phyloP scores from a whole-genome alignment of 2,329 filamentous ascomycete species.

The Arthrobotrys megalospora region DNA sequence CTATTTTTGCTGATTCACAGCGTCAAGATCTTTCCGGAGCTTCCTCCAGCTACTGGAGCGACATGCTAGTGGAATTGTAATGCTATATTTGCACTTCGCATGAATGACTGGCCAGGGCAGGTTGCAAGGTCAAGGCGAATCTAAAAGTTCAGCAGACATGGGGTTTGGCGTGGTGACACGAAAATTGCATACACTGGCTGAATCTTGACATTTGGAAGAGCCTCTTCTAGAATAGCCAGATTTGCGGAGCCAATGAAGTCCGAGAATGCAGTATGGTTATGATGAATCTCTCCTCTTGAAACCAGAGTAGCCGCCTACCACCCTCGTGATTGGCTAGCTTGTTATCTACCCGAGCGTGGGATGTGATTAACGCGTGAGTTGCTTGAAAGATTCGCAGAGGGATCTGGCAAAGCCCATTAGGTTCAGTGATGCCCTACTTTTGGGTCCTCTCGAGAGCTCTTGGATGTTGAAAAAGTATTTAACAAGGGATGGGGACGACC shows the following conservation, averaged over 20 bases:
- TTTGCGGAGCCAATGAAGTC: conserved; percentile 26
- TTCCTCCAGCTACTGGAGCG: conserved; percentile 7
- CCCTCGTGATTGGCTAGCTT: conserved; percentile 35
- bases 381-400: neutral
- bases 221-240: conserved; percentile 33
- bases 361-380: conserved; percentile 27
- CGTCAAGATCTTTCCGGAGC: conserved; percentile 48
- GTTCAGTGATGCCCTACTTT: too few relatives aligned
- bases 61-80: conserved; percentile 24
- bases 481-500: too few relatives aligned
- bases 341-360: conserved; percentile 10
- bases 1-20: conserved; percentile 57
- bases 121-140: conserved; percentile 27
- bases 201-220: conserved; percentile 32
- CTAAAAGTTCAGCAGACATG: conserved; percentile 14
- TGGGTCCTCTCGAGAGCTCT: too few relatives aligned
- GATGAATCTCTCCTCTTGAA: conserved; percentile 48
- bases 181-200: conserved; percentile 46
- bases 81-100: conserved; percentile 52
- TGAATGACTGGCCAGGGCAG: conserved; percentile 31
- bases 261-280: conserved; percentile 11
- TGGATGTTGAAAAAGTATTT: too few relatives aligned
- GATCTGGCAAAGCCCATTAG: neutral
- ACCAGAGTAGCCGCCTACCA: conserved; percentile 43
- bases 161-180: conserved; percentile 40